These are phyloP conservation scores for Lonicera japonica DNA, from an alignment of 129 eudicot genomes.

Conservation along the genomic window DNA sequence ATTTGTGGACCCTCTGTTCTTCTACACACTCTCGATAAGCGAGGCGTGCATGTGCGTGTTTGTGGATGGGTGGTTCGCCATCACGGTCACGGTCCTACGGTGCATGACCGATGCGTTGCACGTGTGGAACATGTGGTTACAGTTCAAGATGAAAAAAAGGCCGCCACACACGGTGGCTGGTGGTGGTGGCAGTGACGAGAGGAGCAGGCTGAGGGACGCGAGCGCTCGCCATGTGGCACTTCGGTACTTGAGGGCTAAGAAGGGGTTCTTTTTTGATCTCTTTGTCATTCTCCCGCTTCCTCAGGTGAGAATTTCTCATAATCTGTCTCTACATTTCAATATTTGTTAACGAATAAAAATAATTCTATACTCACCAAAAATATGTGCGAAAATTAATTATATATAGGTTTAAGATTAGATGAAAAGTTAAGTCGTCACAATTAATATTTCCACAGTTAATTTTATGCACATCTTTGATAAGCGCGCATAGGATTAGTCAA, in stretches of 20 bases:
- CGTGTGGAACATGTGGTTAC: conserved; percentile 94
- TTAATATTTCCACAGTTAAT: too few species aligned
- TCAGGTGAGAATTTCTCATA: conserved; percentile 53
- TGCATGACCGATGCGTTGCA: conserved; percentile 72
- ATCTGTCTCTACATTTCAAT: neutral
- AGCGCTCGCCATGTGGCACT: conserved; percentile 27
- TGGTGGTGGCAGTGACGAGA: neutral
- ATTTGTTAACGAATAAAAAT: too few species aligned
- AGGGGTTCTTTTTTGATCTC: conserved; percentile 75
- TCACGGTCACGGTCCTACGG: conserved; percentile 67
- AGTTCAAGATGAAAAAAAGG: conserved; percentile 51
- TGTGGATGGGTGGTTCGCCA: conserved; percentile 86
- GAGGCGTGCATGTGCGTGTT: conserved; percentile 73
- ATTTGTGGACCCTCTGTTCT: conserved; percentile 83
- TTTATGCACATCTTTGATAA: too few species aligned
- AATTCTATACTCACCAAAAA: too few species aligned
- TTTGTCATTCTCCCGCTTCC: conserved; percentile 91
- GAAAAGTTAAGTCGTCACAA: too few species aligned
- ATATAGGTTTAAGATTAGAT: too few species aligned
- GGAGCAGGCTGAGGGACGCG: conserved; percentile 7
- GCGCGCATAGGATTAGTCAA: too few species aligned
- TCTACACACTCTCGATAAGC: conserved; percentile 69
- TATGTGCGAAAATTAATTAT: too few species aligned
- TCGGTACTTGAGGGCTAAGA: conserved; percentile 45
- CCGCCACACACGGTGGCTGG: neutral